Base-by-base conservation (phyloP, 768 basidiomycete genomes). In the Suillus clintonianus region DNA sequence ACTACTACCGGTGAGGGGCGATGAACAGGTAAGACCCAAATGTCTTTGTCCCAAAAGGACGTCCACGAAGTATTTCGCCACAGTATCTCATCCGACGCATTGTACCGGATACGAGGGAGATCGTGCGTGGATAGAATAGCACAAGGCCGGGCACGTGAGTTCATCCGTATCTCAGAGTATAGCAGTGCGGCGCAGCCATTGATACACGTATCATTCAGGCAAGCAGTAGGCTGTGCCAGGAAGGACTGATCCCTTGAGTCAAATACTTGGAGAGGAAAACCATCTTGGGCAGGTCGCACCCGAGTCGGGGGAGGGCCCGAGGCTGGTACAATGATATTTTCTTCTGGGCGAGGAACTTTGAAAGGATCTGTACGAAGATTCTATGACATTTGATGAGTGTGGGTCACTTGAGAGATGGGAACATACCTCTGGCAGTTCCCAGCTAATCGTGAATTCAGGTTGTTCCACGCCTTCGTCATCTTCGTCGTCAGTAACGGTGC, bases 1-100 rank as follows among this genome's bases (percentile, higher is more conserved):
- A n/a, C n/a, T n/a, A n/a, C n/a, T n/a, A 62, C 62, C 2, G 13
- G 11, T 0, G 39, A 64, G 7, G 55, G 19, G 1, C 69, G 64
- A 61, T 80, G 79, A 11, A 81, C 74, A 0, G 78, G 79, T 4
- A 80, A 27, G 3, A 80, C 70, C 79, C 79, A 80, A 0, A 70
- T 19, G 3, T 62, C 34, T 58, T 71, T 74, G 0, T 24, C 14
- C 77, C 77, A 79, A 51, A 70, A 80, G 15, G 56, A 36, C 0
- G 67, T 65, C 3, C 45, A 54, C 0, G 22, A 24, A 0, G 62
- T 64, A 3, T 54, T 36, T 0, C 62, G 32, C 77, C 77, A 79
- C 0, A 79, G 11, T 0, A 70, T 64, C 0, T 34, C n/a, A 39
- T 65, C 55, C 0, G 48, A 45, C 5, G 47, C 59, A 32, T 59